A percentile compares a stretch with the other conserved stretches of the same genome.
Conservation (phyloP, 2,329 filamentous ascomycete genomes). For the Fusarium setosum region DNA sequence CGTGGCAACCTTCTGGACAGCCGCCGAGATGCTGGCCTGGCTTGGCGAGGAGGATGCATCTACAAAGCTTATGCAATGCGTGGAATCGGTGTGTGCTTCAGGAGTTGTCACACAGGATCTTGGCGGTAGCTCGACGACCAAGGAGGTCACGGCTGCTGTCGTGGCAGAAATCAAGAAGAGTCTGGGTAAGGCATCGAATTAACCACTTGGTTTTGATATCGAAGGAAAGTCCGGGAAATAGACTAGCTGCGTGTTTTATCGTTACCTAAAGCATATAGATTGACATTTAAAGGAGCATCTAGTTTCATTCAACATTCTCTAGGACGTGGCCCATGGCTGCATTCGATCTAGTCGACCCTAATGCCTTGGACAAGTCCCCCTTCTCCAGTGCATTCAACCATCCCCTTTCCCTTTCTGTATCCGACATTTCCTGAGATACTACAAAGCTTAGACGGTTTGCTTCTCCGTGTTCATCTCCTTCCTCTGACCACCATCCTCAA, state of each 20-base stretch:
- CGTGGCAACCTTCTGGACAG: conserved; percentile 69
- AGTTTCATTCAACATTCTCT: too few species aligned
- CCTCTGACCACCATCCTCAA: neutral
- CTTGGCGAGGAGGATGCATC: conserved; percentile 65
- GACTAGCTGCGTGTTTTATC: too few species aligned
- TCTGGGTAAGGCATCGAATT: conserved; percentile 16
- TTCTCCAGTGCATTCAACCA: too few species aligned
- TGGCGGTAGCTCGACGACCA: conserved; percentile 57
- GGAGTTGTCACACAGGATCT: conserved; percentile 66
- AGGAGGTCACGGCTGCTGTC: conserved; percentile 50
- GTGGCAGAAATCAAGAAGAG: conserved; percentile 38
- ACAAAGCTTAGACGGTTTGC: neutral
- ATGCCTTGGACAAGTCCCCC: too few species aligned
- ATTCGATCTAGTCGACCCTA: too few species aligned
- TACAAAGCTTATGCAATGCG: conserved; percentile 59
- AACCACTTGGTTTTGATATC: too few species aligned
- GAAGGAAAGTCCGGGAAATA: too few species aligned
- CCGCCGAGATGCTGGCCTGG: conserved; percentile 68
- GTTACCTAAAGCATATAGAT: too few species aligned
- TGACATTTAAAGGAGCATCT: too few species aligned
- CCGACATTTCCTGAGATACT: neutral
- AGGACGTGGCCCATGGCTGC: too few species aligned
- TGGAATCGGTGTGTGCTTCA: conserved; percentile 64
- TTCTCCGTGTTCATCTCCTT: neutral
- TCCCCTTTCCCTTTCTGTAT: too few species aligned